These are phyloP conservation scores for Ganoderma boninense DNA, from an alignment of 1,284 basidiomycete genomes.

Conservation along the genomic window DNA sequence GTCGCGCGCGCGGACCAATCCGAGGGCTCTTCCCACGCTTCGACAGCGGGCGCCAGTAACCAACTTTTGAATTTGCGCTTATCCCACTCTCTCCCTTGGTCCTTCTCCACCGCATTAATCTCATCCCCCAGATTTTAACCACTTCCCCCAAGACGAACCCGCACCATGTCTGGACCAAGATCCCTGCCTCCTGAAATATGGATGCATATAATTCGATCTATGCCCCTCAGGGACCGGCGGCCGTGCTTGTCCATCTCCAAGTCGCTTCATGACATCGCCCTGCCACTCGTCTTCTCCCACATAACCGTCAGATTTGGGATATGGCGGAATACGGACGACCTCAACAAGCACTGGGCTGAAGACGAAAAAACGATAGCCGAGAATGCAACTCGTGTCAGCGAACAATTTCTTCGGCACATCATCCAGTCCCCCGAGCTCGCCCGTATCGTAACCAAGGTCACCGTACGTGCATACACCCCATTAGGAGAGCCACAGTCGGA, in stretches of 20 bases:
- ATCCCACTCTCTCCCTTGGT: too few species aligned
- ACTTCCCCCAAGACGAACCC: too few species aligned
- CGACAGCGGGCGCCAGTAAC: not conserved
- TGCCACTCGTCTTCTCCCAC: constrained; percentile 1
- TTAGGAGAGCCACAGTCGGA: not conserved
- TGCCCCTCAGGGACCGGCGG: not conserved
- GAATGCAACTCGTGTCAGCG: not conserved
- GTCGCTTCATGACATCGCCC: not conserved
- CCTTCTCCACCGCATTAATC: not conserved
- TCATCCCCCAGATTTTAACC: too few species aligned
- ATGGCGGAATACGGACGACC: not conserved
- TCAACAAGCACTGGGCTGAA: not conserved
- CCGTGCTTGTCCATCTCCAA: constrained; percentile 6
- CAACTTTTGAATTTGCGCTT: not conserved
- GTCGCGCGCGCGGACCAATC: not conserved
- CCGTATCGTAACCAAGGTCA: not conserved
- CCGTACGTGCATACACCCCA: not conserved
- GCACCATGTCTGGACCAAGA: too few species aligned
- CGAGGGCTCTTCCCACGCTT: not conserved
- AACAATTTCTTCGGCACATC: not conserved
- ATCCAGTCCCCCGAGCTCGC: not conserved
- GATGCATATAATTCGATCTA: too few species aligned
- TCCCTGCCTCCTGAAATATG: too few species aligned
- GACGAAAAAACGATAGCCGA: not conserved
- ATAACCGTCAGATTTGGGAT: constrained; percentile 5